These are phyloP conservation scores for Oxytropis ochrocephala DNA, from an alignment of 306 rosid genomes.

Conservation along the genomic window DNA sequence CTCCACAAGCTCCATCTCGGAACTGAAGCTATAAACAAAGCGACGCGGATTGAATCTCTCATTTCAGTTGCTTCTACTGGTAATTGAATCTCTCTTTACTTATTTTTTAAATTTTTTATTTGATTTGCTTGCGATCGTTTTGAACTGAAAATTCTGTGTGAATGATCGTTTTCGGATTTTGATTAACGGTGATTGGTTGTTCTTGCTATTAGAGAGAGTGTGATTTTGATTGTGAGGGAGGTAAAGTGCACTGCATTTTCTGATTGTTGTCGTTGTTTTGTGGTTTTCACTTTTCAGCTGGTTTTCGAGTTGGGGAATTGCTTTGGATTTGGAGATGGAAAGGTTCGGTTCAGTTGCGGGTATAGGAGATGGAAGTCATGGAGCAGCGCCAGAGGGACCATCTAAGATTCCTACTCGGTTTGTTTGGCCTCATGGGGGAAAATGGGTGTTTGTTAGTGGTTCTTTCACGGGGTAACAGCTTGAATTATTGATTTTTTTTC, in stretches of 20 bases:
- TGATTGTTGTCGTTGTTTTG: background rate
- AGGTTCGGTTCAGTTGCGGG: constrained; percentile 32
- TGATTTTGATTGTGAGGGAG: constrained; percentile 5
- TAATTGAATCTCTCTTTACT: background rate
- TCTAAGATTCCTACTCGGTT: constrained; percentile 35
- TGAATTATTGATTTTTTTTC: background rate
- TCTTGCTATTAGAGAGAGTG: constrained; percentile 1
- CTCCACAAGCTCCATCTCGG: background rate
- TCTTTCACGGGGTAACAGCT: constrained; percentile 44
- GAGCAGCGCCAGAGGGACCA: constrained; percentile 12
- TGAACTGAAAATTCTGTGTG: background rate
- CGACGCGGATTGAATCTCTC: background rate
- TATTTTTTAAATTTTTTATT: background rate
- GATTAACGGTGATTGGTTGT: background rate
- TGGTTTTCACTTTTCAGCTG: constrained; percentile 4
- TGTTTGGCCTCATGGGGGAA: constrained; percentile 59
- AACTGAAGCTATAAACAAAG: background rate
- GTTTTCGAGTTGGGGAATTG: background rate
- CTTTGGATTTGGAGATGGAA: constrained; percentile 16
- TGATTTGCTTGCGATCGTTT: background rate
- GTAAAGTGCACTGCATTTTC: background rate
- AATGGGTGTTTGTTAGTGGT: constrained; percentile 41
- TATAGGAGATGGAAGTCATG: constrained; percentile 15
- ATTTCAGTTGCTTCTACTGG: background rate
- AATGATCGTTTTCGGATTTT: constrained; percentile 16